Evolutionary conservation across 2,329 filamentous ascomycete genomes (phyloP).

Genomic region (Apiospora hydei): DNA sequence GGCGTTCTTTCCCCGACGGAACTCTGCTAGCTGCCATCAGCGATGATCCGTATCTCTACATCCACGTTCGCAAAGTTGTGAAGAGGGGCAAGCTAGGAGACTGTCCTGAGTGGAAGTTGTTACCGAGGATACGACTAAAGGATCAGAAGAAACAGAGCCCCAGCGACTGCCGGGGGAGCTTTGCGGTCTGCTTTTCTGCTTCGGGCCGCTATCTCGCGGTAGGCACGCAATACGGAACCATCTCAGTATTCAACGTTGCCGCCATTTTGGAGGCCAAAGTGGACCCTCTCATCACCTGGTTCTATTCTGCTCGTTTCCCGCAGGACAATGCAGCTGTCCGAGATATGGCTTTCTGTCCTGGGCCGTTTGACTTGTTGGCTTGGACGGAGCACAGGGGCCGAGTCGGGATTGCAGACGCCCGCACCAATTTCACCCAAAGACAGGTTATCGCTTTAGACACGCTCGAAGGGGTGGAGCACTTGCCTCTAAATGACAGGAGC

Average conservation of each 20-base stretch:
- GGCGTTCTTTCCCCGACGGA: slow-evolving; percentile 90
- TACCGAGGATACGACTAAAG: slow-evolving; percentile 62
- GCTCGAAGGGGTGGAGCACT: slow-evolving; percentile 62
- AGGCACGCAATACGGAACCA: slow-evolving; percentile 81
- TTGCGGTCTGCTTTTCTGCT: slow-evolving; percentile 79
- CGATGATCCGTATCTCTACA: slow-evolving; percentile 85
- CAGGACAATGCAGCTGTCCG: slow-evolving; percentile 80
- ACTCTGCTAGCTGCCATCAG: slow-evolving; percentile 82
- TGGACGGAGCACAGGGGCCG: slow-evolving; percentile 91
- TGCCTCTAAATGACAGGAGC: slow-evolving; percentile 63
- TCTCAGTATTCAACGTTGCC: slow-evolving; percentile 74
- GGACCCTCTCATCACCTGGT: slow-evolving; percentile 75
- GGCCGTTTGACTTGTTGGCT: slow-evolving; percentile 87
- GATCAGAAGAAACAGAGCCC: slow-evolving; percentile 63
- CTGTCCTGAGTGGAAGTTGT: slow-evolving; percentile 58
- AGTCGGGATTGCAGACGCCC: slow-evolving; percentile 76
- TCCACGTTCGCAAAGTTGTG: slow-evolving; percentile 68
- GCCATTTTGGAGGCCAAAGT: slow-evolving; percentile 51
- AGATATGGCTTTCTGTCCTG: slow-evolving; percentile 90
- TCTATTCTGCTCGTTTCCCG: slow-evolving; percentile 78
- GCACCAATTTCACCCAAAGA: slow-evolving; percentile 69
- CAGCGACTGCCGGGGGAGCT: slow-evolving; percentile 70
- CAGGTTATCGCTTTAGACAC: slow-evolving; percentile 73
- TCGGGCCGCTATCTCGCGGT: slow-evolving; percentile 76
- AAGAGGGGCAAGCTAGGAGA: slow-evolving; percentile 44